Evolutionary conservation across 805 yeast species (phyloP).

Genomic region (Danielia oregonensis): DNA sequence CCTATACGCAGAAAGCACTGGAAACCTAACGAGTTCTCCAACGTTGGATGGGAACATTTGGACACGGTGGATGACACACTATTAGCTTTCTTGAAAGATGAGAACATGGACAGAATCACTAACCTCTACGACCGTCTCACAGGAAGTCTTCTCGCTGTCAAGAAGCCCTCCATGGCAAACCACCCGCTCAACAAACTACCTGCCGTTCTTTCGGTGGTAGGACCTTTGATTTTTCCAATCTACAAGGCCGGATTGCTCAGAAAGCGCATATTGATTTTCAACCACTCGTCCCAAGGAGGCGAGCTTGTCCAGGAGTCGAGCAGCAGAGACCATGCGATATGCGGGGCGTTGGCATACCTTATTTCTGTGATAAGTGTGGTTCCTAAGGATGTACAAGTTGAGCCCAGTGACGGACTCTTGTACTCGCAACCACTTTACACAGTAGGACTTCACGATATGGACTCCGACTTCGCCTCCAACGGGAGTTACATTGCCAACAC

Average conservation of each 20-base stretch:
- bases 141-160: conserved; percentile 1
- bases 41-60: conserved; percentile 43
- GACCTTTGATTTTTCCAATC: conserved; percentile 61
- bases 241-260: conserved; percentile 64
- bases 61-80: conserved; percentile 29
- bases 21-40: conserved; percentile 40
- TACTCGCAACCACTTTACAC: conserved; percentile 55
- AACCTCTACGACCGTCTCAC: conserved; percentile 14
- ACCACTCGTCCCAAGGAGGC: conserved; percentile 9
- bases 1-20: conserved; percentile 26
- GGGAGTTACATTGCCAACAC: conserved; percentile 57
- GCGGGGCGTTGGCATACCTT: conserved; percentile 52
- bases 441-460: conserved; percentile 56
- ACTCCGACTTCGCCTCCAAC: conserved; percentile 17
- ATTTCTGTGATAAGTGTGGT: conserved; percentile 58
- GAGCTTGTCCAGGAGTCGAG: conserved; percentile 8
- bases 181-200: conserved; percentile 45
- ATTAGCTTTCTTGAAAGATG: conserved; percentile 17
- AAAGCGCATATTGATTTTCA: conserved; percentile 43
- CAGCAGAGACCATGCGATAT: conserved; percentile 10
- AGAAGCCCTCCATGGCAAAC: conserved; percentile 20
- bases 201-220: conserved; percentile 45
- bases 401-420: conserved; percentile 5
- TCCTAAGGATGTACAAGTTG: conserved; percentile 49
- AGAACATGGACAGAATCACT: conserved; percentile 17